Evolutionary conservation across 176 grass and related monocot genomes (phyloP).

Genomic region (Elaeis guineensis): DNA sequence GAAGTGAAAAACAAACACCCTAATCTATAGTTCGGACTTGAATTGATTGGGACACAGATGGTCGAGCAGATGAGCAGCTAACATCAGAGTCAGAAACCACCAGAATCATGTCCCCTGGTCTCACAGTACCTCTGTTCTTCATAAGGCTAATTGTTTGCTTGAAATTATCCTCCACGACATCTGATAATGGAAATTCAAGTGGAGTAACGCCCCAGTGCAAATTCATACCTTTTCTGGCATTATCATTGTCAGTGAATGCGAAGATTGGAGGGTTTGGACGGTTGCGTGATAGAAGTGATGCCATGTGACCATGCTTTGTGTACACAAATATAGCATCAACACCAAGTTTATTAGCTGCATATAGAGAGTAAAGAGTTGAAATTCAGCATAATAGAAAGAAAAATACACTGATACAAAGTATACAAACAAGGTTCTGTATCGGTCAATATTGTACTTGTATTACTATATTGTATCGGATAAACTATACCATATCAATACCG

Average conservation of each 20-base stretch:
- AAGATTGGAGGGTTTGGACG: conserved; percentile 56
- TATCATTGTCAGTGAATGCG: conserved; percentile 43
- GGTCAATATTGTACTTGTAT: too few species aligned
- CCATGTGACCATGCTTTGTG: conserved; percentile 65
- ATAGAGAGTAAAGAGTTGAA: too few species aligned
- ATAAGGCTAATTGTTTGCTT: conserved; percentile 31
- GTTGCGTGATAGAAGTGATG: conserved; percentile 42
- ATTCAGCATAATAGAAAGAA: neutral
- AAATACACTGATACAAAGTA: neutral
- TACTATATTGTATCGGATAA: too few species aligned
- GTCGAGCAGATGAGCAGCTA: conserved; percentile 23
- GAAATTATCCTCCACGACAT: conserved; percentile 50
- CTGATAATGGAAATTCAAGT: conserved; percentile 27
- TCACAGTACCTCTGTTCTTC: conserved; percentile 39
- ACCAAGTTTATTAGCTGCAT: conserved; percentile 54
- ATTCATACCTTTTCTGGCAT: conserved; percentile 59
- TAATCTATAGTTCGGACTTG: conserved; percentile 46
- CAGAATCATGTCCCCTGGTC: conserved; percentile 48
- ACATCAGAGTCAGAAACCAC: conserved; percentile 49
- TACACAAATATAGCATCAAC: conserved; percentile 71
- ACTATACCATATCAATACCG: too few species aligned
- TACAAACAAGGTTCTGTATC: too few species aligned
- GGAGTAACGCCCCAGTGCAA: conserved; percentile 59
- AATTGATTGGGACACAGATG: conserved; percentile 42
- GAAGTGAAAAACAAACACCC: neutral